A percentile compares a stretch with the other conserved stretches of the same genome.
Conservation (phyloP, 768 basidiomycete genomes). For the Suillus alpinus region DNA sequence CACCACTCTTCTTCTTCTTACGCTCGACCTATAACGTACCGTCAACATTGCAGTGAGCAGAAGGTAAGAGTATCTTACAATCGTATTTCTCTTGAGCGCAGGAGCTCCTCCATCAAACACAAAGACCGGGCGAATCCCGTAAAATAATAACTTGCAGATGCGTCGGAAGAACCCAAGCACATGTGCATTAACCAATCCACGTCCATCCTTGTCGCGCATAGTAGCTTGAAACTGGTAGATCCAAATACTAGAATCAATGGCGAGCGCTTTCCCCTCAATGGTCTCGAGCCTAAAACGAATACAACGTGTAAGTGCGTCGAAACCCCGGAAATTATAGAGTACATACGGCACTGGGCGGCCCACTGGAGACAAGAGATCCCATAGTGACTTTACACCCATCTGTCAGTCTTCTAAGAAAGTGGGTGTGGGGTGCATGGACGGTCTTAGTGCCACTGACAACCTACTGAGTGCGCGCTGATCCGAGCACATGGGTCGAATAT, state of each 20-base stretch:
- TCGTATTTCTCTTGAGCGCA: conserved; percentile 80
- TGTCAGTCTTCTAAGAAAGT: neutral
- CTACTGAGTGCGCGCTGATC: neutral
- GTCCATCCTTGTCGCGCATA: conserved; percentile 97
- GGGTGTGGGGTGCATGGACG: neutral
- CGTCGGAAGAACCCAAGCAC: conserved; percentile 87
- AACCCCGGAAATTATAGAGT: neutral
- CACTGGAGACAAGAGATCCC: conserved; percentile 90
- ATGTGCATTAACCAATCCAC: conserved; percentile 87
- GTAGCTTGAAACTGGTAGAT: conserved; percentile 99
- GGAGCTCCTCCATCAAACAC: conserved; percentile 99
- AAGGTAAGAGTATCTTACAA: conserved; percentile 48
- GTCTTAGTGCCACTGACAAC: neutral
- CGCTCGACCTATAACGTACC: conserved; percentile 62
- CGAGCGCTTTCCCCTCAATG: conserved; percentile 91
- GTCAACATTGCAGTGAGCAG: conserved; percentile 2
- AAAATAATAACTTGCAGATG: conserved; percentile 92
- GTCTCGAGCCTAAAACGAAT: conserved; percentile 74
- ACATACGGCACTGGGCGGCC: conserved; percentile 89
- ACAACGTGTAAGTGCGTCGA: neutral
- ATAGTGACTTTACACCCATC: conserved; percentile 98
- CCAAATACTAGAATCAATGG: conserved; percentile 99
- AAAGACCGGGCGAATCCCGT: conserved; percentile 97
- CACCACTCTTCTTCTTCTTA: conserved; percentile 88
- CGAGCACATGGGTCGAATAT: neutral